A percentile compares a stretch with the other conserved stretches of the same genome.
Evolutionary conservation across 768 basidiomycete genomes (phyloP).

Genomic region (Naganishia kalamii): DNA sequence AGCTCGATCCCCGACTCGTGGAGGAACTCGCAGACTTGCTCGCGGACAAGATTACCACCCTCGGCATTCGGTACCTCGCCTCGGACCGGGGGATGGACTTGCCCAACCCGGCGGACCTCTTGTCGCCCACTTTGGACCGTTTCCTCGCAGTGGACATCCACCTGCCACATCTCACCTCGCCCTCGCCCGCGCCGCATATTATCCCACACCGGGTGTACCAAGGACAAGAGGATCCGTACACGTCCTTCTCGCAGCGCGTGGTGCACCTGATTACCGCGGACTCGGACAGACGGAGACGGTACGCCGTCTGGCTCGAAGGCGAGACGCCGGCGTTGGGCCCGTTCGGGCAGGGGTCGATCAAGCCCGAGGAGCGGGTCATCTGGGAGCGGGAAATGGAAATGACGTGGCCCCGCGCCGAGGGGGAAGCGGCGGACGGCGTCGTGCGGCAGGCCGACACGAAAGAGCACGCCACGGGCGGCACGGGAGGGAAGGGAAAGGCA

Average conservation of each 20-base stretch:
- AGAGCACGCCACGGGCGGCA: not conserved
- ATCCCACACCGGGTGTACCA: conserved; percentile 3
- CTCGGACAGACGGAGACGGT: conserved; percentile 14
- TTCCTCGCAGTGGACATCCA: conserved; percentile 19
- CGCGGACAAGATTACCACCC: conserved; percentile 8
- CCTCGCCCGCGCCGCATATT: not conserved
- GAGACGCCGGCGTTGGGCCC: not conserved
- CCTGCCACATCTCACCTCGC: conserved; percentile 16
- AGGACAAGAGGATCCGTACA: not conserved
- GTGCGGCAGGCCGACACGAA: not conserved
- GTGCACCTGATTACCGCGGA: conserved; percentile 24
- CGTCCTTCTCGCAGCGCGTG: conserved; percentile 23
- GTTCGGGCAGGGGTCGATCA: not conserved
- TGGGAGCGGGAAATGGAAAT: not conserved
- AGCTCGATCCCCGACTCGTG: not conserved
- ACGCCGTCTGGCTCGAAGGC: conserved; percentile 23
- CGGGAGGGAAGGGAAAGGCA: not conserved
- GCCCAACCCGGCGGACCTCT: conserved; percentile 13
- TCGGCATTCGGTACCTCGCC: conserved; percentile 23
- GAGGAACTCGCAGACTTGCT: conserved; percentile 16
- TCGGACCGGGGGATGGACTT: not conserved
- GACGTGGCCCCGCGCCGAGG: not conserved
- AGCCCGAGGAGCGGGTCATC: not conserved
- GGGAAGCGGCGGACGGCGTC: not conserved
- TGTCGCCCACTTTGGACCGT: not conserved